Percentiles rank a stretch among this genome's conserved stretches.
Conservation (phyloP, 352 stramenopile species). For the Peronospora belbahrii region DNA sequence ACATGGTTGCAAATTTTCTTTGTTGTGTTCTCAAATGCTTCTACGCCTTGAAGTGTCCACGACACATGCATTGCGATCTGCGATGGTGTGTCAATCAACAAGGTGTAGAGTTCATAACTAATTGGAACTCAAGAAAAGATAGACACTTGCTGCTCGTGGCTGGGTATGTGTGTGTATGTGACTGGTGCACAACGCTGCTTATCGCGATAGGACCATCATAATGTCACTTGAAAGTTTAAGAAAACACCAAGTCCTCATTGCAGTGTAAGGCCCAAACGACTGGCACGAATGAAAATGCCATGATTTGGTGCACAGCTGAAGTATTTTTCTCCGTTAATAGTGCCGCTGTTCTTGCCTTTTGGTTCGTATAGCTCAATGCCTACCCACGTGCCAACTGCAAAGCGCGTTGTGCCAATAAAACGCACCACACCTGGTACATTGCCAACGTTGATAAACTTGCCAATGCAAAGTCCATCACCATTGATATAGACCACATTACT, state of each 20-base stretch:
- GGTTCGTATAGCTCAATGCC: constrained; percentile 57
- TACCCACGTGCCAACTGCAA: constrained; percentile 59
- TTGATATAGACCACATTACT: constrained; percentile 40
- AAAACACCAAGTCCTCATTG: constrained; percentile 6
- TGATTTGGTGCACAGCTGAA: constrained; percentile 49
- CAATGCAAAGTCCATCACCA: constrained; percentile 32
- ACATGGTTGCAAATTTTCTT: constrained; percentile 6
- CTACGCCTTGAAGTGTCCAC: neutral
- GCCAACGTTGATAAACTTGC: constrained; percentile 51
- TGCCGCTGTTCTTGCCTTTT: constrained; percentile 62
- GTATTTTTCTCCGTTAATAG: constrained; percentile 49
- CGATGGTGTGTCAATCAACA: neutral
- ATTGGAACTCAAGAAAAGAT: constrained; percentile 8
- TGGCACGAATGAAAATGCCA: constrained; percentile 65
- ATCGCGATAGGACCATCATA: constrained; percentile 19
- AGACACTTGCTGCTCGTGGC: constrained; percentile 3
- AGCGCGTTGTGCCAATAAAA: constrained; percentile 57
- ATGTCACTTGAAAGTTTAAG: constrained; percentile 12
- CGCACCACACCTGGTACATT: constrained; percentile 52
- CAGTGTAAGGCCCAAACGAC: constrained; percentile 38
- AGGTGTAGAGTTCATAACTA: constrained; percentile 12
- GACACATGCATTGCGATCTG: constrained; percentile 22
- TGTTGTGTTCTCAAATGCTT: constrained; percentile 10
- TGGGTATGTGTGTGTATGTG: too few species aligned
- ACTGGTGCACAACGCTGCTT: constrained; percentile 12